Evolutionary conservation across 306 rosid genomes (phyloP).

Genomic region (Pyrus pyrifolia): DNA sequence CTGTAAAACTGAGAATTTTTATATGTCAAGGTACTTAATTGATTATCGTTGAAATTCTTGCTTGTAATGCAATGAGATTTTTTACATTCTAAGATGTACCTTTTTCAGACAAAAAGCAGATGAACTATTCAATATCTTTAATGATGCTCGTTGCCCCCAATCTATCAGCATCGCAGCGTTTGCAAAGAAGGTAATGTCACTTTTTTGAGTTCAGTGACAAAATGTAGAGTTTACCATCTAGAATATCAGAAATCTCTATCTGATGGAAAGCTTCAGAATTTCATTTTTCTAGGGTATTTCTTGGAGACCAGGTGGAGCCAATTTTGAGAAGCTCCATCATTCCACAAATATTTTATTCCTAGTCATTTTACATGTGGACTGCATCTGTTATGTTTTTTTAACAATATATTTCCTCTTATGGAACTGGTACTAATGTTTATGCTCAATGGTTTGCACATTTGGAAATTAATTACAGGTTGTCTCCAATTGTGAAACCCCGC

Average conservation of each 20-base stretch:
- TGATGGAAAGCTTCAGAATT: neutral
- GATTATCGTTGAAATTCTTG: neutral
- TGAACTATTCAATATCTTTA: conserved; percentile 52
- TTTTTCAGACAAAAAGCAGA: conserved; percentile 58
- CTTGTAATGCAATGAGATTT: neutral
- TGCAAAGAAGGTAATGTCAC: conserved; percentile 56
- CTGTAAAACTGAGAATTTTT: neutral
- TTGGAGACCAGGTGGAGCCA: neutral
- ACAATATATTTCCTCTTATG: neutral
- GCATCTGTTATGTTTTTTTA: neutral
- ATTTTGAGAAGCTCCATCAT: neutral
- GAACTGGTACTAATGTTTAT: neutral
- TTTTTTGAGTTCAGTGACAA: neutral
- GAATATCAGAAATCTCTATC: neutral
- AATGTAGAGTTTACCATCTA: neutral
- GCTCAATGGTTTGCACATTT: neutral
- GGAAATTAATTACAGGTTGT: conserved; percentile 46
- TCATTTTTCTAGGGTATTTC: neutral
- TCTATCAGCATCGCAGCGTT: conserved; percentile 58
- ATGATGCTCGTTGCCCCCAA: conserved; percentile 52
- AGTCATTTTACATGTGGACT: neutral
- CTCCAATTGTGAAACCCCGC: conserved; percentile 40
- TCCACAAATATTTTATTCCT: neutral
- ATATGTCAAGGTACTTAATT: neutral
- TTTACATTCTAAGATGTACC: neutral